Base-by-base conservation (phyloP, 2,329 filamentous ascomycete genomes). In the Xylaria sp. region DNA sequence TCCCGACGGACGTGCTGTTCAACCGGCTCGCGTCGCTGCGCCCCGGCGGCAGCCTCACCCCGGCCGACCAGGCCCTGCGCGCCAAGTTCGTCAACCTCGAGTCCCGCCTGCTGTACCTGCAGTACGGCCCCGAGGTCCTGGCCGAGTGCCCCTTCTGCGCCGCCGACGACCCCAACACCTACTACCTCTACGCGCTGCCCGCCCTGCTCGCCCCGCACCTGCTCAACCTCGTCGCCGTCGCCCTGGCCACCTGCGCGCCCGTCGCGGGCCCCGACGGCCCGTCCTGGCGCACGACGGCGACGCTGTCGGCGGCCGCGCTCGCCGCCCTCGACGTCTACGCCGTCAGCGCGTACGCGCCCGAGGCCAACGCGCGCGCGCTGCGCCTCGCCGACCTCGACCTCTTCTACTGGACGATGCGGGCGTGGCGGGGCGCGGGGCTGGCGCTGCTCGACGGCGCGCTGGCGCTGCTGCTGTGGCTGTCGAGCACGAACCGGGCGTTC, bases 1-100 rank as follows among this genome's bases (percentile, higher is more conserved):
- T 90, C 39, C 87, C 91, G n/a, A 87, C 84, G 39, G 90, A 93
- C 67, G 87, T 95, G 29, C 81, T 97, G 56, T 94, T 96, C 72
- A 85, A 82, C 54, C 89, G 93, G 16, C 80, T 97, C 8, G 73
- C 80, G 3, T 71, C 79, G 1, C 67, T 87, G 1, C 82, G 87
- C 0, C 75, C 80, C 0, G 62, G 20, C 44, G 63, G 64, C 39
- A 61, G 63, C 8, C 77, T 90, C 2, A 87, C 83, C 0, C 59
- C 73, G 0, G 55, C 70, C 11, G 92, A 97, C 73, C 77, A 83
- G 46, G 73, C 79, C 20, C 79, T 97, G 8, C 82, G 85, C 48
- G 74, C 77, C 21, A 87, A 87, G 63, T 86, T 97, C 67, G 81
- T 84, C 62, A 87, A 83, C 56, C 75, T 87, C 49, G 86, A 91